These are phyloP conservation scores for Candida qinlingensis DNA, from an alignment of 805 yeast genomes.

Conservation along the genomic window DNA sequence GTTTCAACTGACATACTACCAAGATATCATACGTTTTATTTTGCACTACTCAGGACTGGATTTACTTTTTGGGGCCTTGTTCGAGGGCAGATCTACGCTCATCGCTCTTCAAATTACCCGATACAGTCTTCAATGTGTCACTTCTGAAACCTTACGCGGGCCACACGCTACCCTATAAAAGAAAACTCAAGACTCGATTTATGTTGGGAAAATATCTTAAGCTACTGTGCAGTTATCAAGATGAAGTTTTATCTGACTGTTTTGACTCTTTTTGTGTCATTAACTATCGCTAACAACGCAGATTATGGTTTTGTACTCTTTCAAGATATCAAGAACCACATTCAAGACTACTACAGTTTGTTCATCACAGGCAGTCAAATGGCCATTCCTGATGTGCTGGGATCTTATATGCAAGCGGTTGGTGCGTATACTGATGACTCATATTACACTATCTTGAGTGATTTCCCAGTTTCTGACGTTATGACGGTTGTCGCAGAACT, in stretches of 20 bases:
- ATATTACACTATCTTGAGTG: slow-evolving; percentile 20
- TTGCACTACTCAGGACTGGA: too few relatives aligned
- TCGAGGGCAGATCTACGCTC: too few relatives aligned
- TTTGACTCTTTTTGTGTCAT: background rate
- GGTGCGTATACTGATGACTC: slow-evolving; percentile 21
- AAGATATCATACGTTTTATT: too few relatives aligned
- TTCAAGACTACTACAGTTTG: background rate
- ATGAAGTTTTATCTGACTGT: background rate
- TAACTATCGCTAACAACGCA: background rate
- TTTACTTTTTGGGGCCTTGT: too few relatives aligned
- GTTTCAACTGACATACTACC: too few relatives aligned
- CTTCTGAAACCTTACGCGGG: background rate
- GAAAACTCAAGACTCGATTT: too few relatives aligned
- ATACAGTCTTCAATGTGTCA: background rate
- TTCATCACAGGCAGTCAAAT: background rate
- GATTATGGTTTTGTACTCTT: slow-evolving; percentile 1
- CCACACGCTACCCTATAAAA: background rate
- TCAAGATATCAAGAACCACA: background rate
- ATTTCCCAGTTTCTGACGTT: slow-evolving; percentile 15
- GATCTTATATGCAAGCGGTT: background rate
- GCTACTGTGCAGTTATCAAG: too few relatives aligned
- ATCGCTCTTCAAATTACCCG: background rate
- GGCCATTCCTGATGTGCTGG: background rate
- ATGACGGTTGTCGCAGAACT: slow-evolving; percentile 16
- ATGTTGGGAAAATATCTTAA: too few relatives aligned